Evolutionary conservation across 495 filamentous ascomycete species (phyloP).

Genomic region (Penicillium cinerascens): DNA sequence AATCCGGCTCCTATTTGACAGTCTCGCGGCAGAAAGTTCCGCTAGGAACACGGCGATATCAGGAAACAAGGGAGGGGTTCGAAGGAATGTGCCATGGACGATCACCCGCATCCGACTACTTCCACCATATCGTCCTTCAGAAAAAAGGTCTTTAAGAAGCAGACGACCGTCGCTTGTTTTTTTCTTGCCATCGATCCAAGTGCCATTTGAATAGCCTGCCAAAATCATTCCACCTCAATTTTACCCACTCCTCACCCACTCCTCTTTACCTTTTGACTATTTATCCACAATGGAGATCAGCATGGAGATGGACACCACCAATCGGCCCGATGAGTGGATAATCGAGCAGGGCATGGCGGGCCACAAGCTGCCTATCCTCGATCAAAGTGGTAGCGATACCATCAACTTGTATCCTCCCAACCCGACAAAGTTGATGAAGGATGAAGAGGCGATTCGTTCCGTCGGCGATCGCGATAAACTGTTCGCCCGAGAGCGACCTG

Average conservation of each 20-base stretch:
- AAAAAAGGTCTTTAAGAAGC: background rate
- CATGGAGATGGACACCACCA: conserved; percentile 14
- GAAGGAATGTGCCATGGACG: background rate
- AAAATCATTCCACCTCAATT: background rate
- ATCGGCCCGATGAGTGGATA: conserved; percentile 52
- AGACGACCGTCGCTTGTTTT: background rate
- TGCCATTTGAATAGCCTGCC: background rate
- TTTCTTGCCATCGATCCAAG: background rate
- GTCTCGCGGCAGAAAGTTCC: background rate
- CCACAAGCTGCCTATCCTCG: conserved; percentile 44
- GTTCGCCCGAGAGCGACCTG: conserved; percentile 31
- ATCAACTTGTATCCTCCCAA: conserved; percentile 18
- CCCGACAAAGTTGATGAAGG: conserved; percentile 23
- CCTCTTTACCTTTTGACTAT: background rate
- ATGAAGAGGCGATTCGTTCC: conserved; percentile 31
- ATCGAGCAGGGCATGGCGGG: conserved; percentile 49
- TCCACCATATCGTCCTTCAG: background rate
- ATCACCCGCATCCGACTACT: background rate
- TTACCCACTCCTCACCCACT: background rate
- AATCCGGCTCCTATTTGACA: background rate
- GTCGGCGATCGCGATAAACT: conserved; percentile 34
- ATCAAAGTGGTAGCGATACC: conserved; percentile 36
- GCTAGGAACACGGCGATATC: background rate
- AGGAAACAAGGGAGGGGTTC: background rate
- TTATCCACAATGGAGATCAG: conserved; percentile 6